phyloP scores from a whole-genome alignment of 345 rosid species.

The Cardamine chenopodiifolia region DNA sequence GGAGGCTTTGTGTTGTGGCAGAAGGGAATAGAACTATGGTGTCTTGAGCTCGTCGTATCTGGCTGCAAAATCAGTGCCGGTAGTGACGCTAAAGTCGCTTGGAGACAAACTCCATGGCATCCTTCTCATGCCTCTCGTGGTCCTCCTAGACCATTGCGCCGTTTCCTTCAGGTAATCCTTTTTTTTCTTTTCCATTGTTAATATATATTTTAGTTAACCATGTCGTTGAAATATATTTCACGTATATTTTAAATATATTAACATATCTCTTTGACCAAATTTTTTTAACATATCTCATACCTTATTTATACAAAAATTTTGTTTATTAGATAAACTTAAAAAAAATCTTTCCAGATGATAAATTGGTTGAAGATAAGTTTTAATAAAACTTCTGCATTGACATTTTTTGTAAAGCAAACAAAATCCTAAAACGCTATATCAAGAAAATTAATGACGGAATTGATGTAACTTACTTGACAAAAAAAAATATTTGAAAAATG shows the following conservation, averaged over 20 bases:
- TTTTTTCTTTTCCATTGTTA: neutral
- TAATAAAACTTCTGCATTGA: neutral
- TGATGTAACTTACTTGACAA: neutral
- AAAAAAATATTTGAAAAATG: neutral
- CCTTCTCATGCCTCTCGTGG: slow-evolving; percentile 89
- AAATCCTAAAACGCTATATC: neutral
- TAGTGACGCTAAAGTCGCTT: slow-evolving; percentile 82
- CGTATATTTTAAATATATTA: neutral
- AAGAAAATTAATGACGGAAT: neutral
- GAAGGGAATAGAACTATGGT: slow-evolving; percentile 80
- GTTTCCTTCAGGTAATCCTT: slow-evolving; percentile 69
- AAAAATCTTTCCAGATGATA: neutral
- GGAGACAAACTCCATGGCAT: slow-evolving; percentile 97
- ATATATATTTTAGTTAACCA: neutral
- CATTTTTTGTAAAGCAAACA: neutral
- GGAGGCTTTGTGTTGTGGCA: slow-evolving; percentile 77
- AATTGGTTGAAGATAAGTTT: neutral
- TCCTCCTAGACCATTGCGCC: slow-evolving; percentile 84
- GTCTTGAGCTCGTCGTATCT: slow-evolving; percentile 77
- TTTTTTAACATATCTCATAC: neutral
- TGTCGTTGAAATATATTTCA: neutral
- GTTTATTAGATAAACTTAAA: neutral
- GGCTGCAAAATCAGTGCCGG: slow-evolving; percentile 90
- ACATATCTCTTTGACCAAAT: neutral
- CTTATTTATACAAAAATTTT: no score